Evolutionary conservation across 495 filamentous ascomycete species (phyloP).

Genomic region (Filosporella fistucella): DNA sequence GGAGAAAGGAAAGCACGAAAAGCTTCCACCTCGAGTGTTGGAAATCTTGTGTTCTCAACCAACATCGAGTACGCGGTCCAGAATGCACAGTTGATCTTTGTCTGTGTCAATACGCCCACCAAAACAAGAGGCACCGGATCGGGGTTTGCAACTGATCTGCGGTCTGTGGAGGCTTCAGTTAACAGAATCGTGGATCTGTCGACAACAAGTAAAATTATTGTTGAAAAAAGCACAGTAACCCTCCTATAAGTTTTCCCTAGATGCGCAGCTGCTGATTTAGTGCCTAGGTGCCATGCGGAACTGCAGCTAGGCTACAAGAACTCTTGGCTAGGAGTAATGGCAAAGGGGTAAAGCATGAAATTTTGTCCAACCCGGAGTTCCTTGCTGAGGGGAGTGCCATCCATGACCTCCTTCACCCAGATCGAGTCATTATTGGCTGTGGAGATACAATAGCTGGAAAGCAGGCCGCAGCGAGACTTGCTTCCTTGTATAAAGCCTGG

Average conservation of each 20-base stretch:
- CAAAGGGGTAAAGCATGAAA: constrained; percentile 61
- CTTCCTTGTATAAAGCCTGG: constrained; percentile 65
- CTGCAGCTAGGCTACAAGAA: no score
- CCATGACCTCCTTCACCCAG: constrained; percentile 60
- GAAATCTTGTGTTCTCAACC: constrained; percentile 69
- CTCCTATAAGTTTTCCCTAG: no score
- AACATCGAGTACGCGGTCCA: constrained; percentile 52
- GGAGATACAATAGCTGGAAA: constrained; percentile 46
- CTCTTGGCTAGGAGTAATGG: constrained; percentile 41
- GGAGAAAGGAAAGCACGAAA: no score
- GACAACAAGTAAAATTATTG: constrained; percentile 62
- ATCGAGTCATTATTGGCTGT: constrained; percentile 75
- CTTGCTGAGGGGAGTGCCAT: constrained; percentile 74
- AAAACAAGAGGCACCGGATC: constrained; percentile 64
- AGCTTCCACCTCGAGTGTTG: no score
- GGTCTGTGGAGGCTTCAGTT: constrained; percentile 63
- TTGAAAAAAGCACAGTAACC: constrained; percentile 80
- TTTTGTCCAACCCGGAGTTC: constrained; percentile 81
- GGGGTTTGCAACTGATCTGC: constrained; percentile 65
- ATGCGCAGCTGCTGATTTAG: no score
- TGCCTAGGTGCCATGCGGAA: no score
- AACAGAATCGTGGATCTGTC: constrained; percentile 62
- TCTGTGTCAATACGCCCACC: constrained; percentile 77
- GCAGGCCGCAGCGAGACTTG: constrained; percentile 57
- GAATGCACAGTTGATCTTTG: constrained; percentile 68